These are phyloP conservation scores for Ziziphus jujuba DNA, from an alignment of 306 rosid species.

Conservation along the genomic window DNA sequence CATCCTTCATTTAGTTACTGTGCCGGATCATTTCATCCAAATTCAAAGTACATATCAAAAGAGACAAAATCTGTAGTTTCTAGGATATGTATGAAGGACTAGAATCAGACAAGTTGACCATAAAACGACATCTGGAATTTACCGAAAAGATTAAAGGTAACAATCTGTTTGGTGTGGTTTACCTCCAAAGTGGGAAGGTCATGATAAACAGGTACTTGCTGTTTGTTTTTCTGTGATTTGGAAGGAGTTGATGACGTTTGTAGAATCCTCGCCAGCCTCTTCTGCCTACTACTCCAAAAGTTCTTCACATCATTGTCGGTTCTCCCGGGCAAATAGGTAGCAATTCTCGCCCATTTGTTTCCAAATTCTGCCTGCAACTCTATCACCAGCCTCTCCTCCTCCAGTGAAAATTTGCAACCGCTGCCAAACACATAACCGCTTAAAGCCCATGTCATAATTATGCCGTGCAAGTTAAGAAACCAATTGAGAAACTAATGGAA, in stretches of 20 bases:
- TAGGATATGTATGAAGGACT: too few relatives aligned
- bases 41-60: too few relatives aligned
- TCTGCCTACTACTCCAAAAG: constrained; percentile 94
- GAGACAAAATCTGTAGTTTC: too few relatives aligned
- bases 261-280: constrained; percentile 74
- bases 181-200: constrained; percentile 47
- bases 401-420: constrained; percentile 85
- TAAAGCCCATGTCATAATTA: background rate
- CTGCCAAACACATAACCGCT: constrained; percentile 16
- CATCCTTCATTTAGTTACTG: too few relatives aligned
- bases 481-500: background rate
- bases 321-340: constrained; percentile 70
- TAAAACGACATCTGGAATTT: background rate
- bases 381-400: constrained; percentile 86
- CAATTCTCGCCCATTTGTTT: constrained; percentile 94
- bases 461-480: too few relatives aligned
- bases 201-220: constrained; percentile 24
- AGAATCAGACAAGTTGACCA: too few relatives aligned
- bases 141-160: background rate
- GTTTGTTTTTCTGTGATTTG: constrained; percentile 51
- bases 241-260: constrained; percentile 49
- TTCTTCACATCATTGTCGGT: constrained; percentile 95
- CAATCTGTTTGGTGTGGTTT: background rate
- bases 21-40: too few relatives aligned
- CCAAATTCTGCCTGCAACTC: constrained; percentile 84